Conservation (phyloP, 345 rosid genomes). For the Sisymbrium irio region DNA sequence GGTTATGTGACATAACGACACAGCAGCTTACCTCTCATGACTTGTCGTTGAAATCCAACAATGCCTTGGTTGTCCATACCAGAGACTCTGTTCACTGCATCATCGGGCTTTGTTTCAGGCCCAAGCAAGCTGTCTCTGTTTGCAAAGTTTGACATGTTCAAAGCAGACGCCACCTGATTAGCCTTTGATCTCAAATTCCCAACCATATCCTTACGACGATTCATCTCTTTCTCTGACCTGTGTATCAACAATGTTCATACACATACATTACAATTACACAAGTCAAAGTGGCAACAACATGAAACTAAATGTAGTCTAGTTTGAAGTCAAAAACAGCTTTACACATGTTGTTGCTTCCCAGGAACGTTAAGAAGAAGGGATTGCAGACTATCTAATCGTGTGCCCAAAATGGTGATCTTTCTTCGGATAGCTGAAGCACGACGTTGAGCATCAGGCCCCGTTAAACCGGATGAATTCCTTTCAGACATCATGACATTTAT, state of each 20-base stretch:
- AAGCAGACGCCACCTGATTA: slow-evolving; percentile 80
- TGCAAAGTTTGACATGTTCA: slow-evolving; percentile 91
- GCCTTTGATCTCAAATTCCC: slow-evolving; percentile 72
- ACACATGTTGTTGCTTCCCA: slow-evolving; percentile 74
- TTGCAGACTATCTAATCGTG: slow-evolving; percentile 80
- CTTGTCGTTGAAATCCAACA: slow-evolving; percentile 82
- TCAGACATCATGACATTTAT: slow-evolving; percentile 85
- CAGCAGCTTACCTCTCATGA: slow-evolving; percentile 86
- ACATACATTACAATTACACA: background rate
- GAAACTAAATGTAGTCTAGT: background rate
- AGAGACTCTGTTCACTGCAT: slow-evolving; percentile 56
- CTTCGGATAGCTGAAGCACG: slow-evolving; percentile 84
- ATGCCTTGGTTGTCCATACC: slow-evolving; percentile 84
- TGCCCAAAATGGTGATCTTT: slow-evolving; percentile 85
- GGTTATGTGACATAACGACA: slow-evolving; percentile 12
- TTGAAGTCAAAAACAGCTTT: slow-evolving; percentile 25
- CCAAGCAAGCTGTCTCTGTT: slow-evolving; percentile 86
- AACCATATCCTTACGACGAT: slow-evolving; percentile 91
- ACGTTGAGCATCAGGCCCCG: slow-evolving; percentile 90
- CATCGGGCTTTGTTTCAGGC: slow-evolving; percentile 65
- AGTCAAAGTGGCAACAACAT: background rate
- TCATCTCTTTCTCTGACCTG: slow-evolving; percentile 97
- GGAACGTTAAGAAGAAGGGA: slow-evolving; percentile 74
- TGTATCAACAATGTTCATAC: background rate
- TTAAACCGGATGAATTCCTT: slow-evolving; percentile 46